Evolutionary conservation across 2,329 filamentous ascomycete genomes (phyloP).

Genomic region (Capronia epimyces): DNA sequence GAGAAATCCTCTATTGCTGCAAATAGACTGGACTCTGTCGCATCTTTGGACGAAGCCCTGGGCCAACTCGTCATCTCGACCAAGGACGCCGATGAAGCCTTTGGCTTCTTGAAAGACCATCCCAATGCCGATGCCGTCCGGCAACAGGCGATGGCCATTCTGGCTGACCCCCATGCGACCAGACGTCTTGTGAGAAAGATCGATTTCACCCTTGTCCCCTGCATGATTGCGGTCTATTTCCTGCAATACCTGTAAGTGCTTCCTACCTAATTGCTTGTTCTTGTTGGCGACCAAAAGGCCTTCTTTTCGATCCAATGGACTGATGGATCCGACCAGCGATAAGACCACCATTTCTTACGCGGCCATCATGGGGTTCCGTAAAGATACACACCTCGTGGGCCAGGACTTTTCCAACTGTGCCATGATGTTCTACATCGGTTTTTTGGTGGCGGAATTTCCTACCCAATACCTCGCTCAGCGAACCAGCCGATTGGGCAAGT

Average conservation of each 20-base stretch:
- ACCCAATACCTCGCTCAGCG: conserved; percentile 36
- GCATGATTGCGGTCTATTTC: conserved; percentile 34
- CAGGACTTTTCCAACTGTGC: conserved; percentile 52
- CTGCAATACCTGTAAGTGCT: conserved; percentile 33
- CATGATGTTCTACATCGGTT: conserved; percentile 53
- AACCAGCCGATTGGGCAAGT: conserved; percentile 28
- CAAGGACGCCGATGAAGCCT: conserved; percentile 24
- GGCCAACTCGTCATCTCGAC: conserved; percentile 15
- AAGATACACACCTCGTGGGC: conserved; percentile 44
- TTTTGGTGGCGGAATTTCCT: conserved; percentile 42
- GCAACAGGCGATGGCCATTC: conserved; percentile 21
- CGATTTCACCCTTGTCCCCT: conserved; percentile 33
- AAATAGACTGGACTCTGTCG: background rate
- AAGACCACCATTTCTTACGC: conserved; percentile 46
- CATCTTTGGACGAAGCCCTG: conserved; percentile 15
- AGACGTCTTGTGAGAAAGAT: conserved; percentile 32
- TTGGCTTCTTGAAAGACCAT: conserved; percentile 22
- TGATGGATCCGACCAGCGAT: conserved; percentile 8
- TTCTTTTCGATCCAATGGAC: background rate
- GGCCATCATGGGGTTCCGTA: conserved; percentile 53
- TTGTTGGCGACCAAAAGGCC: background rate
- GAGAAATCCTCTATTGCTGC: background rate
- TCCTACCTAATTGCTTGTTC: conserved; percentile 19
- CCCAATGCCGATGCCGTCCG: conserved; percentile 19
- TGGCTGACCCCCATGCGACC: conserved; percentile 11